These are phyloP conservation scores for Aurifilum marmelostoma DNA, from an alignment of 2,329 filamentous ascomycete species.

Conservation along the genomic window DNA sequence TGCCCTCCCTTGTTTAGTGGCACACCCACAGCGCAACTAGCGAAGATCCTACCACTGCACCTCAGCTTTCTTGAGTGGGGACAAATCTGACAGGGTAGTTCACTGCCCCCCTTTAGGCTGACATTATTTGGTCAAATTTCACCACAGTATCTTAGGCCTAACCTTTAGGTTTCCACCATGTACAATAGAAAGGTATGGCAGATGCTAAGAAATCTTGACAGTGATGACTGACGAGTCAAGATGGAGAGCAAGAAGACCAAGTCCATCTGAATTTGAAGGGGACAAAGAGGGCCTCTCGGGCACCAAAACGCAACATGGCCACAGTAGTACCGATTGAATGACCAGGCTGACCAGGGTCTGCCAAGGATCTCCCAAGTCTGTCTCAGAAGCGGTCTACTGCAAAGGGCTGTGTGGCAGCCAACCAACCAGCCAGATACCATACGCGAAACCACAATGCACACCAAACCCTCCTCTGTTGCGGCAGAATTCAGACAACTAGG, in stretches of 20 bases:
- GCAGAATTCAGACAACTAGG: too few relatives aligned
- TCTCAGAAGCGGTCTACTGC: too few relatives aligned
- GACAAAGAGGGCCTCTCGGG: background rate
- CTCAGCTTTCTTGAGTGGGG: slow-evolving; percentile 2
- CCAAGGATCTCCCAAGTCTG: background rate
- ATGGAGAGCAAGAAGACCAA: background rate
- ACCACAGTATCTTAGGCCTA: background rate
- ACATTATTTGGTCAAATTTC: background rate
- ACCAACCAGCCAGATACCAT: too few relatives aligned
- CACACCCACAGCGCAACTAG: background rate
- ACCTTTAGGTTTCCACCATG: background rate
- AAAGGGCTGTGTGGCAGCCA: background rate
- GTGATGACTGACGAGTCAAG: background rate
- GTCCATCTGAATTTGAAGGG: background rate
- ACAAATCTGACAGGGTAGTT: background rate
- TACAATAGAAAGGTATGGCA: background rate
- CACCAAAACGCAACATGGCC: too few relatives aligned
- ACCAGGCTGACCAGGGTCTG: background rate
- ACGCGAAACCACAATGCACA: too few relatives aligned
- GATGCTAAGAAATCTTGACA: too few relatives aligned
- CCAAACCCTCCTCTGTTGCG: too few relatives aligned
- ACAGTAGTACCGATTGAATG: background rate
- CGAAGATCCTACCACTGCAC: background rate
- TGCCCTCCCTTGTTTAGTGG: background rate
- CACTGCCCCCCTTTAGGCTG: background rate